Conservation (phyloP, 805 yeast genomes). For the Wickerhamiella azyma region DNA sequence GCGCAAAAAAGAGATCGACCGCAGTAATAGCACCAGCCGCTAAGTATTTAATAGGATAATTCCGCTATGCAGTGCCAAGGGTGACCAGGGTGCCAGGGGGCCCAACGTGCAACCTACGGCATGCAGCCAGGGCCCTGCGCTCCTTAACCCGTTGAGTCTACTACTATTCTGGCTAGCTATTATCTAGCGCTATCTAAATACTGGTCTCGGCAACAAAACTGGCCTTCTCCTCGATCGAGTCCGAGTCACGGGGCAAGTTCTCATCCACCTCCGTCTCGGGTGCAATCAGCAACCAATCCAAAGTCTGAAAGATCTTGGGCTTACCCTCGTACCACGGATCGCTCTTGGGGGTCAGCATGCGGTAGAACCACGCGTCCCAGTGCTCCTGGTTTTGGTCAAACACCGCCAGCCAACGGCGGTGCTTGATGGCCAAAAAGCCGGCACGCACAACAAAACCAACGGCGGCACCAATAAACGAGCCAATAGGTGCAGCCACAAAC, state of each 20-base stretch:
- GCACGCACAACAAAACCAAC: slow-evolving; percentile 31
- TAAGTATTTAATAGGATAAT: background rate
- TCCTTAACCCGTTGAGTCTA: too few species aligned
- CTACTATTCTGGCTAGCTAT: too few species aligned
- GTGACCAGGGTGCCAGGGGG: too few species aligned
- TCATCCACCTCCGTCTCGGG: slow-evolving; percentile 9
- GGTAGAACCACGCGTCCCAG: slow-evolving; percentile 11
- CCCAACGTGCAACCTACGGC: too few species aligned
- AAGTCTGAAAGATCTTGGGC: slow-evolving; percentile 5
- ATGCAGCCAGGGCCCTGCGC: too few species aligned
- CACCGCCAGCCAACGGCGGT: slow-evolving; percentile 12
- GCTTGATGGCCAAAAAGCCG: slow-evolving; percentile 10
- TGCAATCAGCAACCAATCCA: slow-evolving; percentile 16
- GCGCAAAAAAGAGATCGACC: background rate
- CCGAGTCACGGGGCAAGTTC: background rate
- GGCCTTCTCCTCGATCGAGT: background rate
- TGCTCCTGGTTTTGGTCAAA: slow-evolving; percentile 27
- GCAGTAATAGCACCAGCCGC: background rate
- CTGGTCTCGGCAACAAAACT: background rate
- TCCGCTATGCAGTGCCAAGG: too few species aligned
- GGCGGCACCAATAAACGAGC: slow-evolving; percentile 50
- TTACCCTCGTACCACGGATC: slow-evolving; percentile 17
- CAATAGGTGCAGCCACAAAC: slow-evolving; percentile 76
- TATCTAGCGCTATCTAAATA: too few species aligned
- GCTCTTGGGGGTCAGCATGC: slow-evolving; percentile 1